A percentile compares a stretch with the other conserved stretches of the same genome.
Evolutionary conservation across 2,329 filamentous ascomycete genomes (phyloP).

Genomic region (Lecanicillium sp.): DNA sequence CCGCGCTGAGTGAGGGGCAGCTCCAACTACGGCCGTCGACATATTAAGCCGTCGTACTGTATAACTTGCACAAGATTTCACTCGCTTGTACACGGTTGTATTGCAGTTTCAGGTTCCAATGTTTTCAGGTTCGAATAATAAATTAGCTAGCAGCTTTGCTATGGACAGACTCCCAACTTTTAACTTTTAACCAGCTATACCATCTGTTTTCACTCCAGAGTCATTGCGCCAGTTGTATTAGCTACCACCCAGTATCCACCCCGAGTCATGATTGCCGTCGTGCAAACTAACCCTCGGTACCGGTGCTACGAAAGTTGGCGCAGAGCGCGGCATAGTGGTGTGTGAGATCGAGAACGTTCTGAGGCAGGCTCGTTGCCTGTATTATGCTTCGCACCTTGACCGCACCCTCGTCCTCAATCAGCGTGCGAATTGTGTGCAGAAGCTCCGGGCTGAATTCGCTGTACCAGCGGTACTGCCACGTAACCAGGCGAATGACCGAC

Average conservation of each 20-base stretch:
- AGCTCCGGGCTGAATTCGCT: constrained; percentile 96
- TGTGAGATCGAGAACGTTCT: constrained; percentile 87
- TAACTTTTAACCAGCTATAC: not conserved
- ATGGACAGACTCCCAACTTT: not conserved
- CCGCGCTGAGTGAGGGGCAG: not conserved
- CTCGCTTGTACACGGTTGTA: too few species aligned
- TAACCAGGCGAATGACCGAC: constrained; percentile 83
- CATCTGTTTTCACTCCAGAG: constrained; percentile 5
- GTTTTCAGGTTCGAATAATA: too few species aligned
- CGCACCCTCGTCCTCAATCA: constrained; percentile 96
- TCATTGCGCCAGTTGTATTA: constrained; percentile 8
- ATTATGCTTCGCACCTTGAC: constrained; percentile 97
- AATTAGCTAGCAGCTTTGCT: not conserved
- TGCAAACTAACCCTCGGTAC: constrained; percentile 76
- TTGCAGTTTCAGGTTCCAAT: not conserved
- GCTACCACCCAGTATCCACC: not conserved
- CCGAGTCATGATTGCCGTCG: too few species aligned
- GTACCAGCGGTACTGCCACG: constrained; percentile 99
- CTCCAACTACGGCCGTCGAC: too few species aligned
- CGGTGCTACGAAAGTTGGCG: constrained; percentile 89
- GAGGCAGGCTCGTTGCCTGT: constrained; percentile 88
- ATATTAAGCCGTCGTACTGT: too few species aligned
- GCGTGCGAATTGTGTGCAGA: constrained; percentile 76
- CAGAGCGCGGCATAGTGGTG: constrained; percentile 95
- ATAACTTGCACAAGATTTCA: too few species aligned